Conservation (phyloP, 495 filamentous ascomycete species). For the Penicillium verhagenii region DNA sequence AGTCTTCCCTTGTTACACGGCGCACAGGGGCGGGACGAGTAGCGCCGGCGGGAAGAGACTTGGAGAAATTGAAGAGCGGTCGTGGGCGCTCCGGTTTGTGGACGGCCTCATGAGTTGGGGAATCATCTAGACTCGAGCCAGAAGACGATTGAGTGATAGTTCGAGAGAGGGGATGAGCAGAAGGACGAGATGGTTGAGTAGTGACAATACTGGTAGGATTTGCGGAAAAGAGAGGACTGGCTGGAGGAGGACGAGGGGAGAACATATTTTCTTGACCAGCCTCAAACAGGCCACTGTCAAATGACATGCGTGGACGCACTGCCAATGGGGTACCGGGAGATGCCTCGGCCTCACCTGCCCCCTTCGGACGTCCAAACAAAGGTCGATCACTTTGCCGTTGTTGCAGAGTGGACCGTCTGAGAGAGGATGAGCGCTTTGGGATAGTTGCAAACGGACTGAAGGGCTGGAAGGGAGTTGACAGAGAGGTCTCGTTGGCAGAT, state of each 20-base stretch:
- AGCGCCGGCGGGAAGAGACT: constrained; percentile 73
- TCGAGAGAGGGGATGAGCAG: constrained; percentile 81
- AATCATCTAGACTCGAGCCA: constrained; percentile 74
- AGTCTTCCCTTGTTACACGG: constrained; percentile 43
- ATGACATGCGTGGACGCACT: constrained; percentile 67
- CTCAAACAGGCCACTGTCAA: constrained; percentile 68
- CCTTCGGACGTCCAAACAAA: constrained; percentile 51
- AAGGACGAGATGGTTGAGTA: constrained; percentile 29
- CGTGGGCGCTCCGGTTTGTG: constrained; percentile 53
- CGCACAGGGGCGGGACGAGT: constrained; percentile 45
- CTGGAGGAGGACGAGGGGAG: constrained; percentile 32
- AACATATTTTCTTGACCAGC: constrained; percentile 61
- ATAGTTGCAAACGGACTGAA: constrained; percentile 45
- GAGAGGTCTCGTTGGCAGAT: constrained; percentile 24
- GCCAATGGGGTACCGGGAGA: constrained; percentile 34
- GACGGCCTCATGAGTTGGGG: constrained; percentile 63
- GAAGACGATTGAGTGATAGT: constrained; percentile 83
- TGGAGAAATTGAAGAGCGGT: constrained; percentile 68
- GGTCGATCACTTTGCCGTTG: constrained; percentile 69
- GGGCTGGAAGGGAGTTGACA: constrained; percentile 27
- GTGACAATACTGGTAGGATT: constrained; percentile 20
- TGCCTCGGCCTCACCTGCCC: constrained; percentile 33
- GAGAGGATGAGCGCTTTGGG: constrained; percentile 60
- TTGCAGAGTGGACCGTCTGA: constrained; percentile 83
- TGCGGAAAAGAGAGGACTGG: constrained; percentile 37